Evolutionary conservation across 495 filamentous ascomycete genomes (phyloP).

Genomic region (Apodospora peruviana): DNA sequence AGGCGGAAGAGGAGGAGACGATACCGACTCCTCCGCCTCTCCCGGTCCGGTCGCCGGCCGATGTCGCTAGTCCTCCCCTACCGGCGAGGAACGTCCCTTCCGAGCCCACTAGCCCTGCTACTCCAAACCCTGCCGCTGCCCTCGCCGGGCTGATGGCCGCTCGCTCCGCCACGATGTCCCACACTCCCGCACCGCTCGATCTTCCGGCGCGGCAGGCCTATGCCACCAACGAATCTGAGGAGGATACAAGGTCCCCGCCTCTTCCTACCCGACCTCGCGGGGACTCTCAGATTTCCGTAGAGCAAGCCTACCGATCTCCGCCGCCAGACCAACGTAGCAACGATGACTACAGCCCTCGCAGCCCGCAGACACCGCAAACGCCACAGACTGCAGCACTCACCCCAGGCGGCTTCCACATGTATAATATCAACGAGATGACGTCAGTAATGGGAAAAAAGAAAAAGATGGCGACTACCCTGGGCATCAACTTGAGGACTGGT

Average conservation of each 20-base stretch:
- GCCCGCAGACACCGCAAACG: conserved; percentile 17
- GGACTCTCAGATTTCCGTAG: conserved; percentile 47
- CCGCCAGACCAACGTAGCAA: conserved; percentile 12
- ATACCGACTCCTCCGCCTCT: conserved; percentile 24
- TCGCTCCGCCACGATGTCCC: conserved; percentile 18
- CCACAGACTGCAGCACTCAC: conserved; percentile 38
- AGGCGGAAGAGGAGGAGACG: conserved; percentile 17
- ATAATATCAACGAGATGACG: conserved; percentile 95
- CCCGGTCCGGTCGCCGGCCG: conserved; percentile 23
- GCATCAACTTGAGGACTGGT: conserved; percentile 80
- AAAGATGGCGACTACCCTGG: conserved; percentile 93
- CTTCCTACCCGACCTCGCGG: conserved; percentile 68
- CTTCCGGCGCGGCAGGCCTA: conserved; percentile 18
- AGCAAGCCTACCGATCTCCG: conserved; percentile 43
- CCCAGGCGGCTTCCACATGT: conserved; percentile 80
- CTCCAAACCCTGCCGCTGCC: conserved; percentile 62
- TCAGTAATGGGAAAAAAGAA: conserved; percentile 91
- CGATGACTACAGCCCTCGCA: conserved; percentile 20
- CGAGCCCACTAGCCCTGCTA: conserved; percentile 27
- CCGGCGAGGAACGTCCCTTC: conserved; percentile 26
- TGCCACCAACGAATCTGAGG: conserved; percentile 25
- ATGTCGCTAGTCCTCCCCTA: conserved; percentile 28
- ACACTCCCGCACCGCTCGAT: conserved; percentile 16
- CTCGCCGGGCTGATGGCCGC: conserved; percentile 67
- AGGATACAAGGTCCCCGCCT: conserved; percentile 34